Base-by-base conservation (phyloP, 805 yeast species). In the Schwanniomyces occidentalis region DNA sequence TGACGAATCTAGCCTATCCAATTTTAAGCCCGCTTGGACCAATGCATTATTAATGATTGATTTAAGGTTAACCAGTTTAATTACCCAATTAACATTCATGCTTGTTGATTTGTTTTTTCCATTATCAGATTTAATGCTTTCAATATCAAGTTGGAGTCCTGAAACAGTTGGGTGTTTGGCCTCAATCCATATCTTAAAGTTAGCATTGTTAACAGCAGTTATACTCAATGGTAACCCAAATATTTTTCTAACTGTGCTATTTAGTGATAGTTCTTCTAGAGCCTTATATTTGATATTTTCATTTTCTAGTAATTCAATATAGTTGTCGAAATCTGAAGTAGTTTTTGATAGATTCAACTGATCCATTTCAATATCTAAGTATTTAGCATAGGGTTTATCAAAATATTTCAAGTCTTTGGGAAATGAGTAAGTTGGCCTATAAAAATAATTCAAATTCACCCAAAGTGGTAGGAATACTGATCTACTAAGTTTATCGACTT, bases 101-200 rank as follows among this genome's bases (percentile, higher is more conserved):
- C 32, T 24, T 1, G 46, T 16, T 1, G 37, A 24, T 6, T 8
- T 16, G 8, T 14, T 21, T 3, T 8, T n/a, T 6, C 9, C 46
- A 13, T 37, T 29, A 3, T n/a, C 17, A 13, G 42, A 40, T 13
- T 34, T 16, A 9, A 4, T 8, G 21, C 21, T 17, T 17, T 30
- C 27, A n/a, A 56, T 35, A 4, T 42, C 38, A 8, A 63, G 31
- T 24, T 44, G 41, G 10, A 58, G 30, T 0, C 71, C 71, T 5
- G 63, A 58, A 1, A 65, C 35, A 3, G 61, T 51, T 5, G 65
- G 57, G 29, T 44, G 40, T 16, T 45, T 48, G 12, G 54, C 45
- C 37, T 63, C 62, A 8, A 62, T 34, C 69, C 69, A 63, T 2
- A 63, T 51, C 6, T 47, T 36, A 26, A 60, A 52, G 7, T 40